A percentile compares a stretch with the other conserved stretches of the same genome.
Conservation (phyloP, 352 stramenopile genomes). For the Thraustotheca clavata region DNA sequence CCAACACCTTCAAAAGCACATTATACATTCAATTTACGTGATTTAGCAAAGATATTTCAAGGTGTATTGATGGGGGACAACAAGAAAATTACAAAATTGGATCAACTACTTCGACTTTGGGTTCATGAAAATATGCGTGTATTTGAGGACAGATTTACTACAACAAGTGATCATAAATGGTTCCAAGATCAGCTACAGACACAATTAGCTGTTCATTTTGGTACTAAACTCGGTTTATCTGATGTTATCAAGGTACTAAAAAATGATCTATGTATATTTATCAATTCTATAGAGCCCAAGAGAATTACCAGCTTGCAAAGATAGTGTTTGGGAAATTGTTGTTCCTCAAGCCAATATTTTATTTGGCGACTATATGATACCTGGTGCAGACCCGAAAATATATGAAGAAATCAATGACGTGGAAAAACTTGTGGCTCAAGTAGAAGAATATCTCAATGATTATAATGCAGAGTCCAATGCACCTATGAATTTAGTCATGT, state of each 20-base stretch:
- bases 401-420: constrained; percentile 89
- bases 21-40: constrained; percentile 85
- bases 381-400: constrained; percentile 81
- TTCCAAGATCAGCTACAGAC: constrained; percentile 61
- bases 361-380: constrained; percentile 91
- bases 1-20: constrained; percentile 79
- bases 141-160: constrained; percentile 84
- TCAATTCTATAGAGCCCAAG: neutral
- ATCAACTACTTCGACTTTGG: constrained; percentile 67
- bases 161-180: constrained; percentile 58
- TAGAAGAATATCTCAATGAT: constrained; percentile 82
- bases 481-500: constrained; percentile 84
- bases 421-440: constrained; percentile 62
- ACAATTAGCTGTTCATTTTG: constrained; percentile 48
- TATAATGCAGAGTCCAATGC: constrained; percentile 83
- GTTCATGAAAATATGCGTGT: constrained; percentile 81
- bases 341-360: constrained; percentile 54
- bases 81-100: constrained; percentile 58
- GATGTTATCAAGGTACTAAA: constrained; percentile 13
- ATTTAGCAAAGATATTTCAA: constrained; percentile 83
- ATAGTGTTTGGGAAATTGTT: constrained; percentile 50
- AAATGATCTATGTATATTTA: neutral
- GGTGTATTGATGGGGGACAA: constrained; percentile 74
- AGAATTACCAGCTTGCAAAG: constrained; percentile 24
- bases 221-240: constrained; percentile 29